phyloP scores from a whole-genome alignment of 441 rosid genomes.

The Gossypium laxum region DNA sequence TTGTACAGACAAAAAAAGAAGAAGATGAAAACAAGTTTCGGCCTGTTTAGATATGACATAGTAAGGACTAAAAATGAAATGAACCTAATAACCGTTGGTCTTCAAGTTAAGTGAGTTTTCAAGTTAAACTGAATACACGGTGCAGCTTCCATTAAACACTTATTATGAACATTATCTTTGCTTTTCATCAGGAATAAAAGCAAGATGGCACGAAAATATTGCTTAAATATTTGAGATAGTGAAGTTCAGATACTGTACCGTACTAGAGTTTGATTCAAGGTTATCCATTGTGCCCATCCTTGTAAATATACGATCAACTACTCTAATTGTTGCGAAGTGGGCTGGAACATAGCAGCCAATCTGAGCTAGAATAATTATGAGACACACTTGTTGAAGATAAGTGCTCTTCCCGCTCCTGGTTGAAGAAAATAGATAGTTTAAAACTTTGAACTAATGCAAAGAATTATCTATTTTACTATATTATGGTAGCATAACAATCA shows the following conservation, averaged over 20 bases:
- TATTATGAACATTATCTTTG: background rate
- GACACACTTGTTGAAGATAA: slow-evolving; percentile 93
- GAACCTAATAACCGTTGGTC: background rate
- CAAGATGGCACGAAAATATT: background rate
- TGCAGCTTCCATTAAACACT: background rate
- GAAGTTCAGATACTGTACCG: slow-evolving; percentile 38
- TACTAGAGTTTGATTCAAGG: slow-evolving; percentile 89
- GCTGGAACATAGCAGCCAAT: slow-evolving; percentile 95
- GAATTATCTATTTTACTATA: background rate
- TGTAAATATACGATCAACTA: slow-evolving; percentile 84
- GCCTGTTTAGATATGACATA: background rate
- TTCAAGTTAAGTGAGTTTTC: background rate
- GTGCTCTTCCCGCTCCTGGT: slow-evolving; percentile 99
- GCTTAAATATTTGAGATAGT: background rate
- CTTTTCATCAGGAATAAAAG: background rate
- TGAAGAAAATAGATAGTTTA: slow-evolving; percentile 16
- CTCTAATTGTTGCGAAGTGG: slow-evolving; percentile 72
- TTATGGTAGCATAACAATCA: background rate
- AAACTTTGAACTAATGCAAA: slow-evolving; percentile 20
- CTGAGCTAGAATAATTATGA: slow-evolving; percentile 87
- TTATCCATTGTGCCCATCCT: slow-evolving; percentile 90
- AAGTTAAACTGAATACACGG: background rate
- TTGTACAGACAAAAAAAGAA: background rate
- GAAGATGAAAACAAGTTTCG: background rate
- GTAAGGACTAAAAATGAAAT: background rate